These are phyloP conservation scores for Boletus barrowsii DNA, from an alignment of 768 basidiomycete species.

Conservation along the genomic window DNA sequence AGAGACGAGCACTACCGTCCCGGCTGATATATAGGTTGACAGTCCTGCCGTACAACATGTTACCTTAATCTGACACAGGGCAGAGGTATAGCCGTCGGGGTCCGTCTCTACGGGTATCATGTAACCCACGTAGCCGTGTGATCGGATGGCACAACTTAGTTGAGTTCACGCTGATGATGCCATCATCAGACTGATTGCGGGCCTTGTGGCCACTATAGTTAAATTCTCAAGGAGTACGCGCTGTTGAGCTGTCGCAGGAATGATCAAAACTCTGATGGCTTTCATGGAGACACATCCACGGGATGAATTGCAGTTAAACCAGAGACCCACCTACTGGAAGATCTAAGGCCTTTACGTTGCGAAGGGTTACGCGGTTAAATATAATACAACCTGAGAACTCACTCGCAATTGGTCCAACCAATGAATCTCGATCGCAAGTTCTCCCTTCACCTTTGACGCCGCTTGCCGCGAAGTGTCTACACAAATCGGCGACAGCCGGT, in stretches of 20 bases:
- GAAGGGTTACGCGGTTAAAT: not conserved
- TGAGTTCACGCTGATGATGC: not conserved
- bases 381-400: not conserved
- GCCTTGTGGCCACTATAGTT: not conserved
- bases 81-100: slow-evolving; percentile 6
- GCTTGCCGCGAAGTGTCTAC: not conserved
- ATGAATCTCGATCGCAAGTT: not conserved
- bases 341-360: not conserved
- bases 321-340: not conserved
- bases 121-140: slow-evolving; percentile 14
- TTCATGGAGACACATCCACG: not conserved
- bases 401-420: not conserved
- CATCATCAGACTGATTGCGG: not conserved
- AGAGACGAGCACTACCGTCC: not conserved
- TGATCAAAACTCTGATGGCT: not conserved
- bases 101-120: not conserved
- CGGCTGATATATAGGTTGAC: slow-evolving; percentile 24
- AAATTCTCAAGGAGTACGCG: not conserved
- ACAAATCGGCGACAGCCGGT: not conserved
- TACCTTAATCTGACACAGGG: slow-evolving; percentile 19
- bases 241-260: not conserved
- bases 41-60: slow-evolving; percentile 22
- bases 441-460: slow-evolving; percentile 3
- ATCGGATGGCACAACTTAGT: not conserved
- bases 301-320: no score